A percentile compares a stretch with the other conserved stretches of the same genome.
These are phyloP conservation scores for Chaetothyriales sp. DNA, from an alignment of 2,329 filamentous ascomycete species.

Conservation along the genomic window DNA sequence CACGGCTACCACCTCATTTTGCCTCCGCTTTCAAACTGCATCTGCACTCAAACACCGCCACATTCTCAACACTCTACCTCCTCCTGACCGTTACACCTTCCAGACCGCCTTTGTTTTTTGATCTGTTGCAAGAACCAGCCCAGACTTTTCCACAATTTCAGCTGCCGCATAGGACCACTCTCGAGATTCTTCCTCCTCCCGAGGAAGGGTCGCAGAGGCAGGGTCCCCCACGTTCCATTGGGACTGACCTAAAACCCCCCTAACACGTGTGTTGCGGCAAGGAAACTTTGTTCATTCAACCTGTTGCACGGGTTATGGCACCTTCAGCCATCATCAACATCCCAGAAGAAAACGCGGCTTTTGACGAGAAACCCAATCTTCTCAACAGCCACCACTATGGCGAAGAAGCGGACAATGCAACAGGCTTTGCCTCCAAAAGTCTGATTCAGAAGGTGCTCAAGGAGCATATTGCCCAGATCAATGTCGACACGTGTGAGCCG, in stretches of 20 bases:
- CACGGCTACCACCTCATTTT: constrained; percentile 16
- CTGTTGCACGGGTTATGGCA: constrained; percentile 50
- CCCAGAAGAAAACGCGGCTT: constrained; percentile 6
- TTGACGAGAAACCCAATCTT: constrained; percentile 18
- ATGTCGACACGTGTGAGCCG: constrained; percentile 74
- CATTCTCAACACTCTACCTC: constrained; percentile 34
- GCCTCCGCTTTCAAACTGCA: constrained; percentile 28
- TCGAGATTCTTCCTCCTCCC: constrained; percentile 95
- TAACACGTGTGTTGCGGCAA: constrained; percentile 43
- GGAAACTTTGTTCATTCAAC: constrained; percentile 12
- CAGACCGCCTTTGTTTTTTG: constrained; percentile 10
- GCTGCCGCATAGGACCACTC: constrained; percentile 99
- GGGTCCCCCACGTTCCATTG: constrained; percentile 70
- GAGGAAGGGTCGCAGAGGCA: constrained; percentile 99
- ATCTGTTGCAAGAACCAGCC: constrained; percentile 11
- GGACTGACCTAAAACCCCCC: constrained; percentile 88
- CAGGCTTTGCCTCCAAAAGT: constrained; percentile 47
- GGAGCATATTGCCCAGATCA: constrained; percentile 66
- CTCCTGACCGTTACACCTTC: constrained; percentile 22
- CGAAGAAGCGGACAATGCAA: constrained; percentile 31
- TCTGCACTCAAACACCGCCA: constrained; percentile 28
- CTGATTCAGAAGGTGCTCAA: constrained; percentile 78
- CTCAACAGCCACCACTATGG: constrained; percentile 33
- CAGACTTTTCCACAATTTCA: constrained; percentile 50
- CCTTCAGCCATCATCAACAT: constrained; percentile 44